A percentile compares a stretch with the other conserved stretches of the same genome.
Conservation (phyloP, 768 basidiomycete genomes). For the Boletus reticulatus region DNA sequence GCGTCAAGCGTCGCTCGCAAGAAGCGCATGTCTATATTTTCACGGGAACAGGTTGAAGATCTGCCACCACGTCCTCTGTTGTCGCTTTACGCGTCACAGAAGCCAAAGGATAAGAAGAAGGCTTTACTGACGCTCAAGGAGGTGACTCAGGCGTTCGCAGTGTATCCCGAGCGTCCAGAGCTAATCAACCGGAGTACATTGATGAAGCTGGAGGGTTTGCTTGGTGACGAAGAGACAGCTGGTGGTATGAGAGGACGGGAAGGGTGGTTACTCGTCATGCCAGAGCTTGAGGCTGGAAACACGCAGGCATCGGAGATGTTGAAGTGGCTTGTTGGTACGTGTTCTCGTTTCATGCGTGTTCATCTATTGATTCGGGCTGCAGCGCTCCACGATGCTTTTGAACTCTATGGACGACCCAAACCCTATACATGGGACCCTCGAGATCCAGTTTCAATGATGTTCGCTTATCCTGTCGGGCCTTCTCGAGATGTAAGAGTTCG, state of each 20-base stretch:
- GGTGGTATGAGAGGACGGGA: constrained; percentile 66
- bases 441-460: constrained; percentile 82
- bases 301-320: constrained; percentile 80
- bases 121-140: constrained; percentile 65
- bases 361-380: constrained; percentile 12
- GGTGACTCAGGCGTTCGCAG: constrained; percentile 85
- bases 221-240: constrained; percentile 76
- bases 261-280: constrained; percentile 90
- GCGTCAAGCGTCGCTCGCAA: constrained; percentile 30
- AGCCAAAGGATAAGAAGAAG: constrained; percentile 73
- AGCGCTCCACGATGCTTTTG: constrained; percentile 86
- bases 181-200: constrained; percentile 85
- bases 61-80: constrained; percentile 42
- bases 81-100: constrained; percentile 59
- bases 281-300: constrained; percentile 66
- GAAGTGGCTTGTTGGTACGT: constrained; percentile 84
- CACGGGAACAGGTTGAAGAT: constrained; percentile 43
- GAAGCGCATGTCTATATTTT: constrained; percentile 66
- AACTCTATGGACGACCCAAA: constrained; percentile 84
- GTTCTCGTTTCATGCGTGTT: background rate
- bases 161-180: constrained; percentile 95
- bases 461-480: constrained; percentile 88
- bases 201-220: constrained; percentile 86
- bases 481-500: constrained; percentile 67
- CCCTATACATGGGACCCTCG: constrained; percentile 89